Evolutionary conservation across 345 rosid genomes (phyloP).

Genomic region (Moricandia moricandioides): DNA sequence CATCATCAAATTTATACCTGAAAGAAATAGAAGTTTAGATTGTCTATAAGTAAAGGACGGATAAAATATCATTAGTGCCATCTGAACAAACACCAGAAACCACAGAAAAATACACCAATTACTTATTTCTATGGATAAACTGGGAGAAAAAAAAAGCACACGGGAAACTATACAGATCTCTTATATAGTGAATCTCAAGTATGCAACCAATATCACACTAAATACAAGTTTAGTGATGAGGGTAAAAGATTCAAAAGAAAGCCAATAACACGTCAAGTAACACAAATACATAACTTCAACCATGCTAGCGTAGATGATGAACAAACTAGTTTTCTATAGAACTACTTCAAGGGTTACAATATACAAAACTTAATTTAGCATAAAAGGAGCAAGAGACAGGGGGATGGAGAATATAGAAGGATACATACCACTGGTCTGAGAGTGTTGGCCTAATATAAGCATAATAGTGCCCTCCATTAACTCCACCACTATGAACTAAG

Average conservation of each 20-base stretch:
- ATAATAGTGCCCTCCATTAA: not conserved
- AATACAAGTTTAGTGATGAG: not conserved
- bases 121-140: not conserved
- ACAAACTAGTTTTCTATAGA: constrained; percentile 5
- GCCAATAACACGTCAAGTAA: not conserved
- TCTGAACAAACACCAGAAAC: constrained; percentile 8
- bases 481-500: not conserved
- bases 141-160: not conserved
- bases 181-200: constrained; percentile 6
- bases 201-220: not conserved
- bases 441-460: constrained; percentile 75
- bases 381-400: not conserved
- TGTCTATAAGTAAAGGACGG: not conserved
- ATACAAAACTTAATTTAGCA: not conserved
- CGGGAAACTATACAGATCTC: not conserved
- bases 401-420: not conserved
- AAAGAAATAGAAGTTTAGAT: constrained; percentile 17
- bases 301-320: constrained; percentile 23
- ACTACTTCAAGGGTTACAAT: not conserved
- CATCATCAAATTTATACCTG: constrained; percentile 98
- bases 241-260: constrained; percentile 8
- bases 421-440: constrained; percentile 77
- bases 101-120: not conserved
- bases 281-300: constrained; percentile 7
- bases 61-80: not conserved